phyloP scores from a whole-genome alignment of 2,329 filamentous ascomycete species.

The Neofusicoccum kwambonambiense region DNA sequence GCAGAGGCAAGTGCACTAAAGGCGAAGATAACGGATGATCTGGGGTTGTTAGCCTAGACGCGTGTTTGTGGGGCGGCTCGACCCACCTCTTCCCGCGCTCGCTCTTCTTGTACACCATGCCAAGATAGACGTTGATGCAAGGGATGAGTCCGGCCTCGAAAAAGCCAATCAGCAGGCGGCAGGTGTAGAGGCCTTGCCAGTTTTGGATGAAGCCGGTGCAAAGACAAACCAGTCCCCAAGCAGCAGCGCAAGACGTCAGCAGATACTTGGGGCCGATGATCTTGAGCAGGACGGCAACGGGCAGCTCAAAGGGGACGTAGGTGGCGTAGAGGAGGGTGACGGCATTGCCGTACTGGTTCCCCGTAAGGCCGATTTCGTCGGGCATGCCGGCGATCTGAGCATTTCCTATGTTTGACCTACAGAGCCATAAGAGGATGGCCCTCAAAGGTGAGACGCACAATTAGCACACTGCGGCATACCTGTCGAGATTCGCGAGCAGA shows the following conservation, averaged over 20 bases:
- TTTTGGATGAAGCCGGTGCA: slow-evolving; percentile 49
- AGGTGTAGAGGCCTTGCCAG: slow-evolving; percentile 45
- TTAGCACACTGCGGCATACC: slow-evolving; percentile 11
- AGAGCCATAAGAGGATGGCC: slow-evolving; percentile 12
- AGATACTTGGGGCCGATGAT: slow-evolving; percentile 51
- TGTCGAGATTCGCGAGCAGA: slow-evolving; percentile 18
- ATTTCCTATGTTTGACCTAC: slow-evolving; percentile 41
- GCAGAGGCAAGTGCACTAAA: slow-evolving; percentile 60
- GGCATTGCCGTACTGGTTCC: slow-evolving; percentile 13
- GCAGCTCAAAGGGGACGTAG: slow-evolving; percentile 49
- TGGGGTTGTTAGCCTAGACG: slow-evolving; percentile 36
- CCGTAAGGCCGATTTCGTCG: slow-evolving; percentile 3
- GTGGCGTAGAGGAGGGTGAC: slow-evolving; percentile 64
- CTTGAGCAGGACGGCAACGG: slow-evolving; percentile 62
- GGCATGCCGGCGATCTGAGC: slow-evolving; percentile 32
- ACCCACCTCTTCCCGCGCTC: slow-evolving; percentile 45
- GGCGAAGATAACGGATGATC: slow-evolving; percentile 43
- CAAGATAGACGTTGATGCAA: slow-evolving; percentile 18
- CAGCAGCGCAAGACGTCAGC: slow-evolving; percentile 48
- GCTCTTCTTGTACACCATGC: slow-evolving; percentile 17
- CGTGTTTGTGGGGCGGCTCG: slow-evolving; percentile 53
- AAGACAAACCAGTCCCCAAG: slow-evolving; percentile 52
- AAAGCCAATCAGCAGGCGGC: slow-evolving; percentile 47
- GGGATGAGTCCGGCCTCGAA: slow-evolving; percentile 30
- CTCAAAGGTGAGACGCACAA: background rate